A percentile compares a stretch with the other conserved stretches of the same genome.
These are phyloP conservation scores for Xylaria sp. DNA, from an alignment of 2,329 filamentous ascomycete species.

Conservation along the genomic window DNA sequence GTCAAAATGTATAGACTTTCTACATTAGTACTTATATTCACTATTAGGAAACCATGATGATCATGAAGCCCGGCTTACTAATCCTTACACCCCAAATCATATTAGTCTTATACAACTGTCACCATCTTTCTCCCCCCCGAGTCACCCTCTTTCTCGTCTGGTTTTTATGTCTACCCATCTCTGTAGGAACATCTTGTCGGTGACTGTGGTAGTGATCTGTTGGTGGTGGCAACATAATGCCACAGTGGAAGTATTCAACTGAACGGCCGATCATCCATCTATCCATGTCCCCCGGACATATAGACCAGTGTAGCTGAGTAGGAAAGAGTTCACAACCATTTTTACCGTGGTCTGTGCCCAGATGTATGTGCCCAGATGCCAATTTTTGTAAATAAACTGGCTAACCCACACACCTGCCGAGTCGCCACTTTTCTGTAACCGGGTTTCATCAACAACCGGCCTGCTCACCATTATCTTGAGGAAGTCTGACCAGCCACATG, in stretches of 20 bases:
- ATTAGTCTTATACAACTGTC: constrained; percentile 45
- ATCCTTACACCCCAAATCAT: constrained; percentile 40
- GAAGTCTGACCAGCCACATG: constrained; percentile 19
- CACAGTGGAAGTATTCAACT: constrained; percentile 42
- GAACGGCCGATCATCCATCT: constrained; percentile 32
- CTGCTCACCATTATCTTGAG: background rate
- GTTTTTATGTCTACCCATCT: constrained; percentile 30
- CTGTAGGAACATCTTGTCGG: constrained; percentile 16
- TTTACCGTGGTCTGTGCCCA: background rate
- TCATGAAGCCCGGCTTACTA: constrained; percentile 45
- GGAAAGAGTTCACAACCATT: constrained; percentile 27
- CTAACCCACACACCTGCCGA: constrained; percentile 10
- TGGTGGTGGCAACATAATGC: constrained; percentile 11
- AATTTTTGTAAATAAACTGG: background rate
- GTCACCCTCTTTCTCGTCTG: constrained; percentile 17
- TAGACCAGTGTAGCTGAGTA: constrained; percentile 28
- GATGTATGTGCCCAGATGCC: constrained; percentile 5
- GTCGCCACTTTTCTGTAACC: background rate
- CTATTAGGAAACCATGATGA: constrained; percentile 46
- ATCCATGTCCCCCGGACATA: constrained; percentile 32
- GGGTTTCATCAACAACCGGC: background rate
- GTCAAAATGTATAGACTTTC: constrained; percentile 35
- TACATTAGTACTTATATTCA: constrained; percentile 48
- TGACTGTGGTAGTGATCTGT: constrained; percentile 16
- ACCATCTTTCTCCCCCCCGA: background rate